Evolutionary conservation across 2,329 filamentous ascomycete species (phyloP), one percentile per base, ranked within the genome.

Genomic region (Trichoderma sp.): DNA sequence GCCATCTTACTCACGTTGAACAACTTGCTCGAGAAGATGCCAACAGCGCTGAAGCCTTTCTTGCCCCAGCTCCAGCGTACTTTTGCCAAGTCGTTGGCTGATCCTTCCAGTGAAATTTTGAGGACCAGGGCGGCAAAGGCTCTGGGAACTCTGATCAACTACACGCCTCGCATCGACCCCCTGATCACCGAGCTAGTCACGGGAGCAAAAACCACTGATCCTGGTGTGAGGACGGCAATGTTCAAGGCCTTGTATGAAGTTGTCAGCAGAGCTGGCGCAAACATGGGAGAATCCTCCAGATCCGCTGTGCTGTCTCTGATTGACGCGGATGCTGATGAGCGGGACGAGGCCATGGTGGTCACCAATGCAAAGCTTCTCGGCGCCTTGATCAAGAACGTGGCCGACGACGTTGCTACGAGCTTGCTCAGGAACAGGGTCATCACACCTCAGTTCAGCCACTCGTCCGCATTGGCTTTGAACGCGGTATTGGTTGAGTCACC

Each of bases 241-340:
- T 84, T 99, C 72, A 97, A 96, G 81, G 95, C 95, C 3, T 80
- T 99, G 52, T 97, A 96, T 74, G 94, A 98, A 74, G 95, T 99
- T 34, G 90, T 99, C 67, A 94, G 92, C 82, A 97, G 97, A 78
- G 94, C 93, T 19, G 95, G 95, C 63, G 84, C 84, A 65, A 97
- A 94, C 78, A 99, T 99, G 95, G 93, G 91, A 71, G 95, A 98
- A 72, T 81, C 88, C 24, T 97, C 94, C 55, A 88, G 93, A 63
- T 85, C 88, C 67, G 88, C 93, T n/a, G 92, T 99, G 28, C 81
- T 99, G 56, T 85, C 87, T 50, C 82, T 99, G 56, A 97, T 99
- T 72, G 95, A 98, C 75, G 88, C 88, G 70, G 93, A 97, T 67
- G 80, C 85, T 3, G 90, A 92, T 67, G 90, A 91, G 69, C 84